Base-by-base conservation (phyloP, 495 filamentous ascomycete genomes). In the Hypoxylon fuscum region DNA sequence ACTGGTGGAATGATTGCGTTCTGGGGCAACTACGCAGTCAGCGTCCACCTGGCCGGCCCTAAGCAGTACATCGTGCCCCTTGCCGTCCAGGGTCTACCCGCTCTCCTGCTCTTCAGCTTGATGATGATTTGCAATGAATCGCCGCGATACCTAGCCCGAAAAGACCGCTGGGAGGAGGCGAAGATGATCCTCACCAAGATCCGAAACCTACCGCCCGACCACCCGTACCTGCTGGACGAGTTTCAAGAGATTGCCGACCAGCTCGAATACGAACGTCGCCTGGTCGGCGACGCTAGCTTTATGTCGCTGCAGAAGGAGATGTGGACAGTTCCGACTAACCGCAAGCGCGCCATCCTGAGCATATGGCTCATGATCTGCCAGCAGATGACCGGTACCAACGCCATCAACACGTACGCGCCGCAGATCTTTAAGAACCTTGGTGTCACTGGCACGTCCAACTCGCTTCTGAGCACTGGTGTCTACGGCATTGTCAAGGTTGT, bases 331-430 rank as follows among this genome's bases (percentile, higher is more conserved):
- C 72, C 76, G 5, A 81, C 85, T 0, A 90, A 90, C 73, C 77
- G 87, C 41, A 87, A 88, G 59, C 81, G 87, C 5, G 85, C 79
- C 0, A 71, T 89, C 42, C 73, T 85, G 45, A 82, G 79, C 29
- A 81, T 87, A 61, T 72, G 81, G 27, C 79, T 91, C 37, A 89
- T 90, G 87, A 61, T 90, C 60, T 90, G 86, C 73, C 88, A 90
- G 73, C 87, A 89, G 67, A 85, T 87, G 84, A 89, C 86, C 0
- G 86, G 81, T 12, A 85, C 83, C 12, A 88, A 88, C 59, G 85
- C 77, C 11, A 76, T 77, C 65, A 91, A 91, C 69, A 88, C 89
- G 69, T 90, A 89, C 70, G 86, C 87, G 3, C 89, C 89, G 0
- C 81, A 84, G 41, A 92, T 93, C 66, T 92, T 92, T 78, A 70